A percentile compares a stretch with the other conserved stretches of the same genome.
These are phyloP conservation scores for Claviceps spartinae DNA, from an alignment of 2,329 filamentous ascomycete genomes.

Conservation along the genomic window DNA sequence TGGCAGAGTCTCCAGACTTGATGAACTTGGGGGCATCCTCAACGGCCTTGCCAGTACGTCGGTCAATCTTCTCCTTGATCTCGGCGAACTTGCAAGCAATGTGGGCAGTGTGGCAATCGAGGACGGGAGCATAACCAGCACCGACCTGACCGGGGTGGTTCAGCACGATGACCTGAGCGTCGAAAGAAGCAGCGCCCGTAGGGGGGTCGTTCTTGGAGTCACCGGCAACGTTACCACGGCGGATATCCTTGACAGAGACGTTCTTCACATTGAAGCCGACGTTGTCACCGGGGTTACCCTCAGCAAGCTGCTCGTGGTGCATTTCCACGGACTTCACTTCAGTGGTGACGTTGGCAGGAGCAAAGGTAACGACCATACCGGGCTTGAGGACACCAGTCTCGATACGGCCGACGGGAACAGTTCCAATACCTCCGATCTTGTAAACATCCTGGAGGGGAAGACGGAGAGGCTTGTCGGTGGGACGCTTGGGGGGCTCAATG, in stretches of 20 bases:
- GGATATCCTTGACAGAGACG: constrained; percentile 99
- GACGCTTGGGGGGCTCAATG: constrained; percentile 86
- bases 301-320: constrained; percentile 97
- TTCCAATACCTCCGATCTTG: constrained; percentile 99
- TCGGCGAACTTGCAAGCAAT: constrained; percentile 99
- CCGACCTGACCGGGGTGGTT: constrained; percentile 99
- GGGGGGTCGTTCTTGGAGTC: constrained; percentile 99
- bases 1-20: constrained; percentile 99
- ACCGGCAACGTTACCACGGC: constrained; percentile 98
- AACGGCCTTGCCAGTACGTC: constrained; percentile 96
- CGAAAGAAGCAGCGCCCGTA: constrained; percentile 80
- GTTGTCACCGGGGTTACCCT: constrained; percentile 98
- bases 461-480: constrained; percentile 98
- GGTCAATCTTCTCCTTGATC: constrained; percentile 99
- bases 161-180: constrained; percentile 99
- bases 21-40: constrained; percentile 95
- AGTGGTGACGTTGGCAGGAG: constrained; percentile 97
- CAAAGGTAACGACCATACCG: constrained; percentile 94
- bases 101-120: constrained; percentile 99
- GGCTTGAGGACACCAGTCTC: constrained; percentile 95
- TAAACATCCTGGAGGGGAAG: constrained; percentile 99
- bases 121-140: constrained; percentile 96
- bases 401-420: constrained; percentile 99
- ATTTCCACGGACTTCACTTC: constrained; percentile 99
- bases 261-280: constrained; percentile 99